These are phyloP conservation scores for Trichoderma polysporum DNA, from an alignment of 2,329 filamentous ascomycete species.

Conservation along the genomic window DNA sequence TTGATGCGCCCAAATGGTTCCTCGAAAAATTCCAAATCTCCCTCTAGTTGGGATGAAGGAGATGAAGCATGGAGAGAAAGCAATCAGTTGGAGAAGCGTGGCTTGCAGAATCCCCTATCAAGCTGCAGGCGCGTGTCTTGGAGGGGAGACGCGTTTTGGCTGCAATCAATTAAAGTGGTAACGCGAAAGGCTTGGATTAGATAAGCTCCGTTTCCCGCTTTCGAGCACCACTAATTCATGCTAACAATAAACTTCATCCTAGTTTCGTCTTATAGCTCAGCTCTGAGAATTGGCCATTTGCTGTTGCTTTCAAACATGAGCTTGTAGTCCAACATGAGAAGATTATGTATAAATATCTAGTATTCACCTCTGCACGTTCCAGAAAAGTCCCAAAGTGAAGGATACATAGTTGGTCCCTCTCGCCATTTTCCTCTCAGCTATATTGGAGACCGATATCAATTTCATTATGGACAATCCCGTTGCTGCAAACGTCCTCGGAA, in stretches of 20 bases:
- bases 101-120: not conserved
- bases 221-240: too few relatives aligned
- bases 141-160: conserved; percentile 32
- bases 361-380: too few relatives aligned
- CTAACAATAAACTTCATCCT: too few relatives aligned
- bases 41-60: not conserved
- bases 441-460: not conserved
- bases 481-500: conserved; percentile 59
- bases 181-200: conserved; percentile 26
- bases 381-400: not conserved
- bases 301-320: conserved; percentile 17
- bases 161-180: conserved; percentile 29
- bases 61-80: not conserved
- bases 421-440: not conserved
- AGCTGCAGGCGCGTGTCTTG: conserved; percentile 25
- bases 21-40: not conserved
- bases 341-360: not conserved
- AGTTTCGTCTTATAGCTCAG: not conserved
- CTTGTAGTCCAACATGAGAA: not conserved
- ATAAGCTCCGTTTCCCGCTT: not conserved
- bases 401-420: not conserved
- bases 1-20: not conserved
- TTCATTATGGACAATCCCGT: conserved; percentile 51
- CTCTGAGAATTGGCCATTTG: not conserved
- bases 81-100: not conserved